Percentiles rank a stretch among this genome's conserved stretches.
These are phyloP conservation scores for Micractinium conductrix DNA, from an alignment of 139 green algal genomes.

Conservation along the genomic window DNA sequence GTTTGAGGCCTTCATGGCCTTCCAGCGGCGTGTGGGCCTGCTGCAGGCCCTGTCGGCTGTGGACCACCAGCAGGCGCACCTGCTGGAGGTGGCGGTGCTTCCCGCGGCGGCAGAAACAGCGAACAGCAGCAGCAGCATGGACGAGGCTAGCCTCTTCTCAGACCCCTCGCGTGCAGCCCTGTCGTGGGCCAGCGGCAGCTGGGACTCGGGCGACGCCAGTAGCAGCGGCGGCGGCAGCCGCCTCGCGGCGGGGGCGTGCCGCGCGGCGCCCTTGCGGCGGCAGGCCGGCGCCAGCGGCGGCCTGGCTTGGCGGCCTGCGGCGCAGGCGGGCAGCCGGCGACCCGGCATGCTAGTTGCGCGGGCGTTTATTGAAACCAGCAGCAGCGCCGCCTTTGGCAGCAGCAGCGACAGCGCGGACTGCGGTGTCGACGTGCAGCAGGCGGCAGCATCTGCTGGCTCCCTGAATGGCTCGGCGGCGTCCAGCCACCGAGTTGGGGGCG, in stretches of 20 bases:
- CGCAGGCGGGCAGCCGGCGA: neutral
- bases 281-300: no score
- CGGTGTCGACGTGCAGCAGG: neutral
- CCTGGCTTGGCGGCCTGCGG: neutral
- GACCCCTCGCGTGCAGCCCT: neutral
- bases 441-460: neutral
- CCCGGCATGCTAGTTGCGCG: neutral
- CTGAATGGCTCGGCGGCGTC: neutral
- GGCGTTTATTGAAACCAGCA: neutral
- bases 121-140: neutral
- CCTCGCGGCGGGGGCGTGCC: neutral
- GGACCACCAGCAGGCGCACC: conserved; percentile 11
- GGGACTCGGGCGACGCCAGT: neutral
- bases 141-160: neutral
- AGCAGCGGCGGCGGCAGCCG: neutral
- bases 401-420: neutral
- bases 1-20: conserved; percentile 52
- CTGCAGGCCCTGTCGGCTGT: conserved; percentile 23
- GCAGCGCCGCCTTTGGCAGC: neutral
- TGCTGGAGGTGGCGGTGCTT: neutral
- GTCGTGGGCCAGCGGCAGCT: conserved; percentile 1
- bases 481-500: no score
- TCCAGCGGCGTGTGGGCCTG: conserved; percentile 38
- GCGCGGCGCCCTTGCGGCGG: neutral
- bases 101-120: neutral